Conservation (phyloP, 2,329 filamentous ascomycete genomes). For the Colletotrichum sp. region DNA sequence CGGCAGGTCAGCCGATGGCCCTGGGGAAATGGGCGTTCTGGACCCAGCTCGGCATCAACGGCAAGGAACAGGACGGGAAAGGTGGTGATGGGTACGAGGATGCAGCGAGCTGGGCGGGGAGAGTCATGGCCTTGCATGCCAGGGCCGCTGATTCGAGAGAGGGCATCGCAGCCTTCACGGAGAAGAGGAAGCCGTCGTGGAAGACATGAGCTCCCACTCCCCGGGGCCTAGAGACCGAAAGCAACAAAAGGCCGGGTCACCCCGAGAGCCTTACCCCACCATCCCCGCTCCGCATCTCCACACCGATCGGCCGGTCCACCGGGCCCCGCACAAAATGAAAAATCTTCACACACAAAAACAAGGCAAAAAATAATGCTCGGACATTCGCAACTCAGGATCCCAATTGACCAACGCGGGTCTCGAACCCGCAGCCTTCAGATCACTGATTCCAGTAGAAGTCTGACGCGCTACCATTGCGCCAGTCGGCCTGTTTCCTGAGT, state of each 20-base stretch:
- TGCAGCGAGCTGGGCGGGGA: slow-evolving; percentile 29
- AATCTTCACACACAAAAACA: not conserved
- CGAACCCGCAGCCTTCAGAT: slow-evolving; percentile 21
- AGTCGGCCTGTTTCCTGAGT: not conserved
- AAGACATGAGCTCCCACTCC: not conserved
- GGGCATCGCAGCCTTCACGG: slow-evolving; percentile 29
- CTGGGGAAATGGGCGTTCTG: slow-evolving; percentile 40
- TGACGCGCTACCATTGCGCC: slow-evolving; percentile 22
- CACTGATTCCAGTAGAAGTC: slow-evolving; percentile 6
- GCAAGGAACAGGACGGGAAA: not conserved
- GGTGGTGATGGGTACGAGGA: slow-evolving; percentile 28
- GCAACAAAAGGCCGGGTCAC: not conserved
- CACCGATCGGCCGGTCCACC: not conserved
- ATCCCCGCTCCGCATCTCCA: not conserved
- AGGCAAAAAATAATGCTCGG: not conserved
- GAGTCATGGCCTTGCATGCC: slow-evolving; percentile 34
- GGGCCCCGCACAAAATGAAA: not conserved
- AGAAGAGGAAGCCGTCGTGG: slow-evolving; percentile 30
- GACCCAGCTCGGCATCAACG: slow-evolving; percentile 30
- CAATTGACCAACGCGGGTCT: slow-evolving; percentile 13
- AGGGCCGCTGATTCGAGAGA: slow-evolving; percentile 30
- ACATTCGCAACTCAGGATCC: not conserved
- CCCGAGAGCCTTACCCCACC: not conserved
- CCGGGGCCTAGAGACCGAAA: not conserved
- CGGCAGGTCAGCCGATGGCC: slow-evolving; percentile 32